A percentile compares a stretch with the other conserved stretches of the same genome.
phyloP scores from a whole-genome alignment of 768 basidiomycete genomes.

The Pulveroboletus sp. region DNA sequence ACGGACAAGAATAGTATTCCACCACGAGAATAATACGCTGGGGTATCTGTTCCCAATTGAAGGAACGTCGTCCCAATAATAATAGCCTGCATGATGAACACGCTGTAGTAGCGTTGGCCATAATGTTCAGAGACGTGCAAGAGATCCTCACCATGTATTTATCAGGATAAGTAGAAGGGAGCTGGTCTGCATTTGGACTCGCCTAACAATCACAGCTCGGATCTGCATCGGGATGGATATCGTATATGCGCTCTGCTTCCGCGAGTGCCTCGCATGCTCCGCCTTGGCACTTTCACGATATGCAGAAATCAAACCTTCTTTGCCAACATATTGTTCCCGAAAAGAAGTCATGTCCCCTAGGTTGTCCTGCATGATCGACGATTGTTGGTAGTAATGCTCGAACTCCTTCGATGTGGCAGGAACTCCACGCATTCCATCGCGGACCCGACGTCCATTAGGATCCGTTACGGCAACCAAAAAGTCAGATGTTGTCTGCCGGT shows the following conservation, averaged over 20 bases:
- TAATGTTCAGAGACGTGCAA: neutral
- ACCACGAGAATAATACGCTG: constrained; percentile 52
- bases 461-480: constrained; percentile 61
- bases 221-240: constrained; percentile 47
- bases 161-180: constrained; percentile 35
- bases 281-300: constrained; percentile 48
- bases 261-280: constrained; percentile 49
- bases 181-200: constrained; percentile 42
- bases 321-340: constrained; percentile 41
- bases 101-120: constrained; percentile 28
- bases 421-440: constrained; percentile 25
- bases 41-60: constrained; percentile 36
- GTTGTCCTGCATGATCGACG: constrained; percentile 39
- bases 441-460: constrained; percentile 52
- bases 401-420: constrained; percentile 54
- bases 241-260: constrained; percentile 43
- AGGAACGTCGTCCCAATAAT: constrained; percentile 42
- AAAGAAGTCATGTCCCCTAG: constrained; percentile 46
- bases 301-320: constrained; percentile 36
- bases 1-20: constrained; percentile 77
- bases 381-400: constrained; percentile 42
- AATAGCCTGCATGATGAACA: constrained; percentile 29
- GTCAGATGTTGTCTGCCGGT: constrained; percentile 60
- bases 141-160: constrained; percentile 14
- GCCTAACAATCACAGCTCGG: constrained; percentile 42